These are phyloP conservation scores for Aspergillus unguis DNA, from an alignment of 2,329 filamentous ascomycete species.

Conservation along the genomic window DNA sequence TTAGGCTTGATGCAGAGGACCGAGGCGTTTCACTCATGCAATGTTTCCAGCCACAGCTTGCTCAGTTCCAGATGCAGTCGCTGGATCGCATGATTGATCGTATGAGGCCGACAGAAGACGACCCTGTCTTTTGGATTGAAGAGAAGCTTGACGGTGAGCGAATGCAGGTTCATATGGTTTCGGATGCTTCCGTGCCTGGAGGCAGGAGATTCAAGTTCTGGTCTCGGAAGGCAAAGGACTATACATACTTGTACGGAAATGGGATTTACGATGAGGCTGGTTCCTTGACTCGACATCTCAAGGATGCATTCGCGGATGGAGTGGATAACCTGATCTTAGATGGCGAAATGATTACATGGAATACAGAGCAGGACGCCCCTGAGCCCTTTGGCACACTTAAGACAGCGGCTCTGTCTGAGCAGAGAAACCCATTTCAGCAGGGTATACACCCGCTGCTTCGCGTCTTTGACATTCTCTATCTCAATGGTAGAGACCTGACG, in stretches of 20 bases:
- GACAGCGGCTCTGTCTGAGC: slow-evolving; percentile 77
- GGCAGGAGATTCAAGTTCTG: slow-evolving; percentile 79
- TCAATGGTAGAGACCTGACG: slow-evolving; percentile 78
- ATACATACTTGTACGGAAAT: slow-evolving; percentile 87
- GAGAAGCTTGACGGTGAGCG: slow-evolving; percentile 96
- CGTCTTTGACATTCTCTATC: slow-evolving; percentile 85
- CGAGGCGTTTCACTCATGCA: slow-evolving; percentile 79
- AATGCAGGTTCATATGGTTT: slow-evolving; percentile 91
- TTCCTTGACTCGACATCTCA: slow-evolving; percentile 75
- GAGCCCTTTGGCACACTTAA: slow-evolving; percentile 92
- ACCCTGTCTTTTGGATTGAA: slow-evolving; percentile 89
- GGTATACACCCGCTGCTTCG: slow-evolving; percentile 74
- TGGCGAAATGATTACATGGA: slow-evolving; percentile 99
- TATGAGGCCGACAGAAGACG: slow-evolving; percentile 64
- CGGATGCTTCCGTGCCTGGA: slow-evolving; percentile 65
- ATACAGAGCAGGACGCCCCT: slow-evolving; percentile 77
- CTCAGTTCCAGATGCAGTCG: slow-evolving; percentile 81
- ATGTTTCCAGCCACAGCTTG: slow-evolving; percentile 93
- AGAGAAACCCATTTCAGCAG: slow-evolving; percentile 64
- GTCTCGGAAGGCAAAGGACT: slow-evolving; percentile 95
- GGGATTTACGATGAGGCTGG: slow-evolving; percentile 70
- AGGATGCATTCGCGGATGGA: slow-evolving; percentile 69
- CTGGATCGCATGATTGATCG: slow-evolving; percentile 75
- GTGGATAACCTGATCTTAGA: slow-evolving; percentile 88
- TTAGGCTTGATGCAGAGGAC: slow-evolving; percentile 71